phyloP scores from a whole-genome alignment of 169 alveolate genomes.

The Plasmodium vinckei region DNA sequence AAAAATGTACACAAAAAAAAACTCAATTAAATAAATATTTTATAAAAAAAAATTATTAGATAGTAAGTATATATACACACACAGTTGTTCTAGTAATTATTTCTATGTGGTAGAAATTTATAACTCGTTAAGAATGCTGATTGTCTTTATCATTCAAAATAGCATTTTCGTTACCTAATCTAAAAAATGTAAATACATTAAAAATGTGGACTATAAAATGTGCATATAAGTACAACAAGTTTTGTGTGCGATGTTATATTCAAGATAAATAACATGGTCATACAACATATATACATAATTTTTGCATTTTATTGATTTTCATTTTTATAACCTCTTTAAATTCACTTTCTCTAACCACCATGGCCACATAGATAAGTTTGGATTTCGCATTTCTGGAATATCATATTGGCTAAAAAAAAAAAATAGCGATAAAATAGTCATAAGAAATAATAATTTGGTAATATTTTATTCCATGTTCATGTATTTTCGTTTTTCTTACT shows the following conservation, averaged over 20 bases:
- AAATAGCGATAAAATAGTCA: neutral
- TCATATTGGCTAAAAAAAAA: constrained; percentile 39
- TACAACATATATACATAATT: neutral
- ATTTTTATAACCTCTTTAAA: constrained; percentile 42
- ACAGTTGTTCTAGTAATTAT: too few species aligned
- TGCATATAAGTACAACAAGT: neutral
- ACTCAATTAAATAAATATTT: neutral
- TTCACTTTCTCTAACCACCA: constrained; percentile 74
- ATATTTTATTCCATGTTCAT: constrained; percentile 1
- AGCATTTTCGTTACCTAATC: constrained; percentile 24
- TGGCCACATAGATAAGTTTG: constrained; percentile 70
- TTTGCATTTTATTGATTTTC: neutral
- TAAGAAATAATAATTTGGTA: neutral
- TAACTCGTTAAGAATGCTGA: constrained; percentile 4
- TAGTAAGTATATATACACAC: neutral
- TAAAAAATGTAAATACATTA: neutral
- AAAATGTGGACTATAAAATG: too few species aligned
- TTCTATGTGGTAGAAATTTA: neutral
- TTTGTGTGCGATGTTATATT: neutral
- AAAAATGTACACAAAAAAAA: neutral
- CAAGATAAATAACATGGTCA: neutral
- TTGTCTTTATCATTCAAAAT: constrained; percentile 5
- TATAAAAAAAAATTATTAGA: neutral
- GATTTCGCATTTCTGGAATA: constrained; percentile 66
- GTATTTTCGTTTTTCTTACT: constrained; percentile 36